Evolutionary conservation across 2,329 filamentous ascomycete genomes (phyloP), one percentile per base, ranked within the genome.

Genomic region (Aspergillaceae sp.): DNA sequence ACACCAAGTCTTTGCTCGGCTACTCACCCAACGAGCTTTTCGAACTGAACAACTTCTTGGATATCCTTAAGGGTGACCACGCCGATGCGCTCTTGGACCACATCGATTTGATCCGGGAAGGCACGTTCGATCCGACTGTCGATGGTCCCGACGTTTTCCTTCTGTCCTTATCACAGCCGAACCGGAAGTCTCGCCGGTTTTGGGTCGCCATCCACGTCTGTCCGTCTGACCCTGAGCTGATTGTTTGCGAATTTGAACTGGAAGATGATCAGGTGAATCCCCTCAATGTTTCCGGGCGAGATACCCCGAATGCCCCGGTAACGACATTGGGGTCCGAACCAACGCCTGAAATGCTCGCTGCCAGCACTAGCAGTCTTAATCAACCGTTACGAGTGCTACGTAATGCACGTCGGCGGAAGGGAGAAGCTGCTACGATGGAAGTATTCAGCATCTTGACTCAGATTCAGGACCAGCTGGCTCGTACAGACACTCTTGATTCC

Each of bases 401-500:
- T 33, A 87, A 83, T 59, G 85, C 87, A 0, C 78, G 87, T 7
- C 87, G 86, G 58, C 75, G 83, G 42, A 80, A 81, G 54, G 86
- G 86, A 4, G 86, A 92, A 58, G 85, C 87, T 4, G 86, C 86
- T 0, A 90, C 86, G 0, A 92, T 94, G 87, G 87, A 94, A 56
- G 86, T 94, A 0, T 94, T 94, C 63, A 89, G 92, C 64, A 89
- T 94, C 52, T 86, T 94, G 79, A 87, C 86, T 1, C 89, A 95
- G 61, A 84, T 95, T 1, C 88, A 94, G 61, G 87, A 94, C 56
- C 89, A 94, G 62, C 72, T 95, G 5, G 51, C 48, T 2, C 54
- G 59, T 27, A 86, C 88, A 1, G 74, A 80, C 0, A 83, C 77
- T 49, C 70, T 94, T 1, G 82, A 88, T 1, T 74, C 65, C 1